phyloP scores from a whole-genome alignment of 2,329 filamentous ascomycete species.

The Aspergillus sp. region DNA sequence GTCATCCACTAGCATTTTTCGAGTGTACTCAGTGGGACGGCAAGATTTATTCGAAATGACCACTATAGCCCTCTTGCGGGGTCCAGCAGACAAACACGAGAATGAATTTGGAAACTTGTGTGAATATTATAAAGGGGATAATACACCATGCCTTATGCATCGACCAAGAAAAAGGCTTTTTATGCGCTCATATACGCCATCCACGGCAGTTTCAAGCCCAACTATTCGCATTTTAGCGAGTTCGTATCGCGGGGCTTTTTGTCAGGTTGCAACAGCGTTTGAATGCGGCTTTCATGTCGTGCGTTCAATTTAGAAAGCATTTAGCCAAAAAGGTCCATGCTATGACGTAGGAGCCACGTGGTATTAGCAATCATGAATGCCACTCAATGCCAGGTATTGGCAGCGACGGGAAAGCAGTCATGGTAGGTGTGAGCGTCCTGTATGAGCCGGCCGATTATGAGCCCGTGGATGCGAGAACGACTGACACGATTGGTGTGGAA shows the following conservation, averaged over 20 bases:
- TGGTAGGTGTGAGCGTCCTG: conserved; percentile 6
- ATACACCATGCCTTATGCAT: too few relatives aligned
- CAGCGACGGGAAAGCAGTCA: conserved; percentile 6
- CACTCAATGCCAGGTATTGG: conserved; percentile 12
- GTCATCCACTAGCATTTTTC: too few relatives aligned
- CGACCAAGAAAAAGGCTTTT: neutral
- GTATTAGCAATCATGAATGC: neutral
- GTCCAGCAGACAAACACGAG: too few relatives aligned
- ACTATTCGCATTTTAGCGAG: too few relatives aligned
- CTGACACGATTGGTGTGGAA: too few relatives aligned
- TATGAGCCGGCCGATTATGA: conserved; percentile 5
- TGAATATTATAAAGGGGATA: too few relatives aligned
- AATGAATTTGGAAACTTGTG: too few relatives aligned
- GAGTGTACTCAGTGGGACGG: too few relatives aligned
- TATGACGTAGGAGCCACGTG: neutral
- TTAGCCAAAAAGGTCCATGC: neutral
- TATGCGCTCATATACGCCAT: conserved; percentile 7
- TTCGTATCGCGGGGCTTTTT: conserved; percentile 9
- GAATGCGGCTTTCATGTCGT: neutral
- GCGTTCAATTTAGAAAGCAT: conserved; percentile 6
- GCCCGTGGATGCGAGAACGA: neutral
- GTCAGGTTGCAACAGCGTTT: neutral
- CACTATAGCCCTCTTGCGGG: too few relatives aligned
- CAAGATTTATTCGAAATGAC: too few relatives aligned
- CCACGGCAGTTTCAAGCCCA: neutral